phyloP scores from a whole-genome alignment of 257 asterid genomes.

The Ophiorrhiza pumila region DNA sequence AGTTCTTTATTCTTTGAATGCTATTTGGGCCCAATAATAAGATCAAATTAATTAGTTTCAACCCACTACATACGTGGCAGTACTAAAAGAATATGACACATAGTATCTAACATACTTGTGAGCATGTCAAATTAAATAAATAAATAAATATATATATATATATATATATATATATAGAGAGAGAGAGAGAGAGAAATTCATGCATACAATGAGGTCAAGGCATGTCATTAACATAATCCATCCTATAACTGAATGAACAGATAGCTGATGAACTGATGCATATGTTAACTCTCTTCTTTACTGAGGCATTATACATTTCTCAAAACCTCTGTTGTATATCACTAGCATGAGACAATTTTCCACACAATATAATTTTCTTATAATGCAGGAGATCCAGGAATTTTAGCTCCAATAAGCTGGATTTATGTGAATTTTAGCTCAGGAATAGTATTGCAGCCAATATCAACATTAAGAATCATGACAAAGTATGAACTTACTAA shows the following conservation, averaged over 20 bases:
- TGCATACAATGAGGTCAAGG: neutral
- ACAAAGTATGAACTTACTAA: constrained; percentile 9
- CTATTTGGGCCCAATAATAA: neutral
- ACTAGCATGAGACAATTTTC: neutral
- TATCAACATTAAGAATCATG: neutral
- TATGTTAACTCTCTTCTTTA: neutral
- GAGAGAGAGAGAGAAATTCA: constrained; percentile 10
- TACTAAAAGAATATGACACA: neutral
- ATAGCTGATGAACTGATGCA: neutral
- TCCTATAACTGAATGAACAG: neutral
- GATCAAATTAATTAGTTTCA: neutral
- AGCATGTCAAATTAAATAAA: neutral
- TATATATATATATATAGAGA: too few species aligned
- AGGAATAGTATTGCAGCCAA: neutral
- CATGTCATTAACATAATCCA: neutral
- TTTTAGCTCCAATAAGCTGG: neutral
- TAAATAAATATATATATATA: too few species aligned
- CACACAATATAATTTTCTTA: neutral
- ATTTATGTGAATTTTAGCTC: neutral
- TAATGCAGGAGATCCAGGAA: neutral
- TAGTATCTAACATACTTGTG: neutral
- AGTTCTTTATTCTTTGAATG: neutral
- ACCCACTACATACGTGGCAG: neutral
- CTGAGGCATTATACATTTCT: neutral
- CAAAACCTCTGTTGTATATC: neutral